Evolutionary conservation across 1,284 basidiomycete genomes (phyloP).

Genomic region (Mycena citricolor): DNA sequence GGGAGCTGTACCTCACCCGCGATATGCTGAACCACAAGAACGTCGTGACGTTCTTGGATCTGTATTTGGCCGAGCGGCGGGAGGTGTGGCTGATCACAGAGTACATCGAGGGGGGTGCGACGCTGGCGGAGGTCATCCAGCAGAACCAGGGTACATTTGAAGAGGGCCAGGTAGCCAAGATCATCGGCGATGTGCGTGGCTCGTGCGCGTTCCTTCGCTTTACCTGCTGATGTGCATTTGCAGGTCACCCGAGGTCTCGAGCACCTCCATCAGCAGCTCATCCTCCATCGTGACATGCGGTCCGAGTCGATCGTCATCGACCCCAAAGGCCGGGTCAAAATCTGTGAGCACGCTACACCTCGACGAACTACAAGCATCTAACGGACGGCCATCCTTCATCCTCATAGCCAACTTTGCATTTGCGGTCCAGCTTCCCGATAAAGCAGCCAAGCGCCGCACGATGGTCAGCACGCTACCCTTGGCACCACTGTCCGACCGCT

Average conservation of each 20-base stretch:
- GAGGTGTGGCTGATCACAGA: conserved; percentile 99
- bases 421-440: conserved; percentile 95
- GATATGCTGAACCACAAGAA: conserved; percentile 93
- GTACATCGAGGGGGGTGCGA: conserved; percentile 94
- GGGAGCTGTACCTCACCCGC: conserved; percentile 99
- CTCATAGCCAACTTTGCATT: conserved; percentile 99
- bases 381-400: no score
- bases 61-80: conserved; percentile 85
- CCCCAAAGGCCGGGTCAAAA: conserved; percentile 91
- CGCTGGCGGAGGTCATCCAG: conserved; percentile 95
- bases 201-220: not conserved
- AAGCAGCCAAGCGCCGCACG: conserved; percentile 97
- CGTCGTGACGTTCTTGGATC: conserved; percentile 95
- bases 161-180: conserved; percentile 95
- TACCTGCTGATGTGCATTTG: not conserved
- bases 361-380: no score
- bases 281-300: conserved; percentile 99
- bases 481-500: conserved; percentile 12
- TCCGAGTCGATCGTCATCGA: conserved; percentile 96
- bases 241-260: conserved; percentile 94
- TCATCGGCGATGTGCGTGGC: conserved; percentile 80
- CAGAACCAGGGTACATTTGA: conserved; percentile 85
- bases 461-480: conserved; percentile 91
- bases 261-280: conserved; percentile 89
- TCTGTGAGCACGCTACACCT: conserved; percentile 80